Percentiles rank a stretch among this genome's conserved stretches.
Evolutionary conservation across 176 grass and related monocot species (phyloP).

Genomic region (Rhynchospora tenuis): DNA sequence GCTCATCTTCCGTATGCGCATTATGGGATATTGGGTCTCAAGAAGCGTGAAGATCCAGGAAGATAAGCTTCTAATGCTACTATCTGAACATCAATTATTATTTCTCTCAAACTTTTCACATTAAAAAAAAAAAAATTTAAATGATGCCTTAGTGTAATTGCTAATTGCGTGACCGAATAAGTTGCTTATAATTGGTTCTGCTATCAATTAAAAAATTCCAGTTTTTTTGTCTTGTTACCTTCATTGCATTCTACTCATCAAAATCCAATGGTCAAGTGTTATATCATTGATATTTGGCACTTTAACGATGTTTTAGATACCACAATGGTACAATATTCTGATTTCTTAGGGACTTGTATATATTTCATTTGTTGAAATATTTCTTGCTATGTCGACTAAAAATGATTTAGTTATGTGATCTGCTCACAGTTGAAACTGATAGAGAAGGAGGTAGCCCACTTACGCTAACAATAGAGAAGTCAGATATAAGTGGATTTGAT

Average conservation of each 20-base stretch:
- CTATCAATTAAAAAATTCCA: no score
- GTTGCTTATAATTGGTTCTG: no score
- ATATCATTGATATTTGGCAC: no score
- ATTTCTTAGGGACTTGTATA: no score
- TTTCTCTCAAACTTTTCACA: background rate
- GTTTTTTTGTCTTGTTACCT: no score
- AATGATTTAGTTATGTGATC: background rate
- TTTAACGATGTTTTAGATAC: no score
- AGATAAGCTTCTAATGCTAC: slow-evolving; percentile 51
- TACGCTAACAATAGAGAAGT: slow-evolving; percentile 41
- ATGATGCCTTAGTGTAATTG: no score
- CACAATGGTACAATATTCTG: no score
- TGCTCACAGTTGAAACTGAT: slow-evolving; percentile 60
- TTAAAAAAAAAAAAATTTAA: background rate
- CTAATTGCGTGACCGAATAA: no score
- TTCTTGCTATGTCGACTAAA: background rate
- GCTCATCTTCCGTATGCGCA: slow-evolving; percentile 73
- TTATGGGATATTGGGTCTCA: slow-evolving; percentile 32
- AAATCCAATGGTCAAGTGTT: no score
- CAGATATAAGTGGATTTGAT: slow-evolving; percentile 41
- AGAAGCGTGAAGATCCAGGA: slow-evolving; percentile 37
- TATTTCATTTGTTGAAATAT: no score
- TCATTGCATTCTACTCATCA: no score
- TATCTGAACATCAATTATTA: background rate
- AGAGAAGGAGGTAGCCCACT: slow-evolving; percentile 51